Percentiles rank a stretch among this genome's conserved stretches.
Conservation (phyloP, 75 land plant genomes). For the Pinus albicaulis region DNA sequence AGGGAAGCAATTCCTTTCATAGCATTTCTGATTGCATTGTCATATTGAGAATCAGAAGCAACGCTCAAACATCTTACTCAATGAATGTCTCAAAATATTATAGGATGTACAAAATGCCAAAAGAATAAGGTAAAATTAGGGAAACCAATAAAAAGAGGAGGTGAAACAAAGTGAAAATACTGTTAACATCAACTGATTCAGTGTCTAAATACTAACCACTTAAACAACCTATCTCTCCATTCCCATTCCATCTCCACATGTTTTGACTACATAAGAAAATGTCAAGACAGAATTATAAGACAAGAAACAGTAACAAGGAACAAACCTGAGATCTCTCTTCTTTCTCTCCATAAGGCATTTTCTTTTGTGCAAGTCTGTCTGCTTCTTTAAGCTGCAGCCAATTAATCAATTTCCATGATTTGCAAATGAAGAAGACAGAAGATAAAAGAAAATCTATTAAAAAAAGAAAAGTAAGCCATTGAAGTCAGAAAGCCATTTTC, state of each 20-base stretch:
- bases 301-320: neutral
- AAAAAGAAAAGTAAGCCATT: neutral
- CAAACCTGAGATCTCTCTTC: conserved; percentile 84
- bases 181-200: neutral
- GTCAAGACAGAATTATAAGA: neutral
- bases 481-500: conserved; percentile 5
- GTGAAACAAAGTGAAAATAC: neutral
- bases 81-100: neutral
- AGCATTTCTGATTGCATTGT: neutral
- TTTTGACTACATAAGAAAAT: neutral
- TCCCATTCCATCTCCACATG: neutral
- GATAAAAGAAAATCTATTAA: neutral
- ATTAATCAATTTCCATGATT: neutral
- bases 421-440: neutral
- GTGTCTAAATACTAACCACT: neutral
- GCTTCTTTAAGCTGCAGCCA: conserved; percentile 59
- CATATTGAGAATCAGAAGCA: neutral
- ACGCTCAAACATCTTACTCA: neutral
- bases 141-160: too few species aligned
- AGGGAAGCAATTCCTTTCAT: neutral
- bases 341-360: conserved; percentile 73
- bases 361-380: conserved; percentile 77
- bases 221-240: too few species aligned
- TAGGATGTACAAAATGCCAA: neutral
- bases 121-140: neutral